Evolutionary conservation across 2,329 filamentous ascomycete genomes (phyloP).

Genomic region (Trichoderma koningii): DNA sequence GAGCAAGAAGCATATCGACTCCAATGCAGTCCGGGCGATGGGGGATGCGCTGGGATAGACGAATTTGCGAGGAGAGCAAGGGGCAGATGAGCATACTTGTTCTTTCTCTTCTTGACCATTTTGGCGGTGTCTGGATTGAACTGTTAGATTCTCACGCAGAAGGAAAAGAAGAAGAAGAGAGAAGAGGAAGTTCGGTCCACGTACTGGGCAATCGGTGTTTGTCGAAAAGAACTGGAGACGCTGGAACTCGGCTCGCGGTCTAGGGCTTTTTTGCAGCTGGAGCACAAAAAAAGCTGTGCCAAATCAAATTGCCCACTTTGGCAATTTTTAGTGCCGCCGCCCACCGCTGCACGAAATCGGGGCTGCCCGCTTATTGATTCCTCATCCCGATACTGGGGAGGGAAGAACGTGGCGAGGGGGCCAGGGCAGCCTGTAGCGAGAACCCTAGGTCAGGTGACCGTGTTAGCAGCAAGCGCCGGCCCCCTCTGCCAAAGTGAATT

Average conservation of each 20-base stretch:
- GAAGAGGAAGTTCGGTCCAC: slow-evolving; percentile 31
- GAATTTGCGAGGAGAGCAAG: neutral
- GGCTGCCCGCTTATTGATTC: neutral
- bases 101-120: slow-evolving; percentile 74
- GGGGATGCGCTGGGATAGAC: neutral
- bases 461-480: slow-evolving; percentile 1
- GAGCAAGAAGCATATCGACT: slow-evolving; percentile 35
- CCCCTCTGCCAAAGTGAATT: slow-evolving; percentile 31
- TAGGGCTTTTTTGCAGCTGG: slow-evolving; percentile 27
- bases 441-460: slow-evolving; percentile 37
- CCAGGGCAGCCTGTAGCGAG: slow-evolving; percentile 31
- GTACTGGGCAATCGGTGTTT: slow-evolving; percentile 34
- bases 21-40: neutral
- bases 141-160: slow-evolving; percentile 39
- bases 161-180: slow-evolving; percentile 30
- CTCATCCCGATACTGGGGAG: neutral
- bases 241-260: neutral
- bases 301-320: slow-evolving; percentile 13
- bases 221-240: slow-evolving; percentile 24
- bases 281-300: slow-evolving; percentile 18
- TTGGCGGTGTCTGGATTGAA: slow-evolving; percentile 56
- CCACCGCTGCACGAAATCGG: neutral
- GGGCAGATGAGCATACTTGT: slow-evolving; percentile 51
- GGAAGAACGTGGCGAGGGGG: slow-evolving; percentile 25
- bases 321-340: slow-evolving; percentile 19